Evolutionary conservation across 2,329 filamentous ascomycete genomes (phyloP).

Genomic region (Epichloe sylvatica): DNA sequence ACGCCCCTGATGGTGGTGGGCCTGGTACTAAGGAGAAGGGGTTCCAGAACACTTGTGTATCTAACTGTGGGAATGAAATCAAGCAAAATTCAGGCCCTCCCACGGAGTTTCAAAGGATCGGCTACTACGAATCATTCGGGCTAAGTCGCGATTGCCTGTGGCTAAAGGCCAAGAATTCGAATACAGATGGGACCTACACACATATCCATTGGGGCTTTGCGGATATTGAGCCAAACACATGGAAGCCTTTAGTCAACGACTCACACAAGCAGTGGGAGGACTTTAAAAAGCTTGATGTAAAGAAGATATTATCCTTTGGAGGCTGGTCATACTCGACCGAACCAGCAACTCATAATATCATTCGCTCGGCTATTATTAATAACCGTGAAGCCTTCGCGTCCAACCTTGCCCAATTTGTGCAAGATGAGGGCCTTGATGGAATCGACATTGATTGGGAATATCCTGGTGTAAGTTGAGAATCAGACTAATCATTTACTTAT

Average conservation of each 20-base stretch:
- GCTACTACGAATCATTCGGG: constrained; percentile 11
- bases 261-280: too few relatives aligned
- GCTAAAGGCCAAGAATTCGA: not conserved
- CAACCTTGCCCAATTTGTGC: constrained; percentile 22
- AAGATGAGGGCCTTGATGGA: constrained; percentile 22
- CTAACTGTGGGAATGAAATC: constrained; percentile 14
- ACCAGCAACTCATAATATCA: constrained; percentile 10
- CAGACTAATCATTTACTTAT: too few relatives aligned
- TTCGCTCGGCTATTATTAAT: constrained; percentile 10
- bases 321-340: constrained; percentile 16
- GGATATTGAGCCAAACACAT: constrained; percentile 1
- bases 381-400: constrained; percentile 22
- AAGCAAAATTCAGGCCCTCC: not conserved
- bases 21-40: constrained; percentile 8
- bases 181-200: constrained; percentile 5
- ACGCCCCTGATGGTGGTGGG: not conserved
- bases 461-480: constrained; percentile 11
- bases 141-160: constrained; percentile 6
- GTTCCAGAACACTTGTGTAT: constrained; percentile 10
- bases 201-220: constrained; percentile 18
- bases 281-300: constrained; percentile 11
- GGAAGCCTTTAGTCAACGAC: constrained; percentile 1
- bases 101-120: constrained; percentile 8
- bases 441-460: constrained; percentile 31
- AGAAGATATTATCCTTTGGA: constrained; percentile 17